A percentile compares a stretch with the other conserved stretches of the same genome.
phyloP scores from a whole-genome alignment of 352 stramenopile species.

The Phytophthora litchii region DNA sequence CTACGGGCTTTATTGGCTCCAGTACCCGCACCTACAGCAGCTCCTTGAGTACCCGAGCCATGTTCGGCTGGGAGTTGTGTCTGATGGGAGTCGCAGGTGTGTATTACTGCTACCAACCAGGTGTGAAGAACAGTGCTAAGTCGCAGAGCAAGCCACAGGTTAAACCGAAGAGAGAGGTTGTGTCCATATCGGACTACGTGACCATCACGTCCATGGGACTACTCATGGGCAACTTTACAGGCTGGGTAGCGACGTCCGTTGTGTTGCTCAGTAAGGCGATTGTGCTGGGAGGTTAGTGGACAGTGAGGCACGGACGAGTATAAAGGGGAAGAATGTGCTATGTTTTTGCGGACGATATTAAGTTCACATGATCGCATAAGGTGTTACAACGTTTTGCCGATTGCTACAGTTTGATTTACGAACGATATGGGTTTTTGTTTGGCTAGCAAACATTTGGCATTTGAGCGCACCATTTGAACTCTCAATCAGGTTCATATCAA shows the following conservation, averaged over 20 bases:
- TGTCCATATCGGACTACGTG: slow-evolving; percentile 74
- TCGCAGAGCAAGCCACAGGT: slow-evolving; percentile 19
- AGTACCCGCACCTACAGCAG: slow-evolving; percentile 47
- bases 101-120: slow-evolving; percentile 58
- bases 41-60: slow-evolving; percentile 30
- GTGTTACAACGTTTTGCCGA: too few species aligned
- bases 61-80: slow-evolving; percentile 51
- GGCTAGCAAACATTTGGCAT: too few species aligned
- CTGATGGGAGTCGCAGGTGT: slow-evolving; percentile 63
- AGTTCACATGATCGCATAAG: too few species aligned
- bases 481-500: too few species aligned
- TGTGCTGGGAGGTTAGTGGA: slow-evolving; percentile 40
- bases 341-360: slow-evolving; percentile 14
- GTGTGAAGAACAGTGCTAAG: slow-evolving; percentile 9
- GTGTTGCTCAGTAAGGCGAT: slow-evolving; percentile 65
- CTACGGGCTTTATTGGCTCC: slow-evolving; percentile 58
- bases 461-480: too few species aligned
- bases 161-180: slow-evolving; percentile 47
- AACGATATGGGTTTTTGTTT: too few species aligned
- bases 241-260: slow-evolving; percentile 60
- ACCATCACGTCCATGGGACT: slow-evolving; percentile 68
- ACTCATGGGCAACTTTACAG: slow-evolving; percentile 58
- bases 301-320: slow-evolving; percentile 7
- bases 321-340: slow-evolving; percentile 15
- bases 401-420: too few species aligned